A percentile compares a stretch with the other conserved stretches of the same genome.
These are phyloP conservation scores for Saprolegnia parasitica DNA, from an alignment of 352 stramenopile genomes.

Conservation along the genomic window DNA sequence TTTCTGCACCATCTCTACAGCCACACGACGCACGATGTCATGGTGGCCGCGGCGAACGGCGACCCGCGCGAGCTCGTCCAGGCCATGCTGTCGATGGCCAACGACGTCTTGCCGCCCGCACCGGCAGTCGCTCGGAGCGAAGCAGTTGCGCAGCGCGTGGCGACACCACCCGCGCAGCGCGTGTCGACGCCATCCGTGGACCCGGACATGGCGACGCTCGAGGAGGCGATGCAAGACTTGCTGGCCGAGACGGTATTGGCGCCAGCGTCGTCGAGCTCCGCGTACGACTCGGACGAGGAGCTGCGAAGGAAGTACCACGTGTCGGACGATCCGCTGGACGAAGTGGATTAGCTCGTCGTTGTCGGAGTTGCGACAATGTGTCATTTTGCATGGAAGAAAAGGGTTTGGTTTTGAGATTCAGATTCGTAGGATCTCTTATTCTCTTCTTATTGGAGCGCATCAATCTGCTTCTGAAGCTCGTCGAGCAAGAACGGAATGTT, in stretches of 20 bases:
- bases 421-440: too few species aligned
- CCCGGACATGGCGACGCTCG: background rate
- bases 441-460: constrained; percentile 35
- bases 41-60: too few species aligned
- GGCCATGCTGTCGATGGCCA: too few species aligned
- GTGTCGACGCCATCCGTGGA: background rate
- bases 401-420: background rate
- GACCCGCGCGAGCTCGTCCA: too few species aligned
- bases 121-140: too few species aligned
- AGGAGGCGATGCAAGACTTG: background rate
- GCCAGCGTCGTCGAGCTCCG: background rate
- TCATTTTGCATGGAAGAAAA: background rate
- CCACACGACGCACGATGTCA: too few species aligned
- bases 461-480: constrained; percentile 48
- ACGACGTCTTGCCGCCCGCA: too few species aligned
- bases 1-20: too few species aligned
- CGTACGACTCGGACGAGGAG: constrained; percentile 13
- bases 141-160: background rate
- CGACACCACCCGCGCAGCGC: background rate
- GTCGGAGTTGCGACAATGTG: background rate
- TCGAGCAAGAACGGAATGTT: constrained; percentile 60
- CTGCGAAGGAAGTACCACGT: background rate
- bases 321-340: background rate
- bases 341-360: background rate
- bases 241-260: too few species aligned